Base-by-base conservation (phyloP, 2,329 filamentous ascomycete genomes). In the Cercospora sojina region DNA sequence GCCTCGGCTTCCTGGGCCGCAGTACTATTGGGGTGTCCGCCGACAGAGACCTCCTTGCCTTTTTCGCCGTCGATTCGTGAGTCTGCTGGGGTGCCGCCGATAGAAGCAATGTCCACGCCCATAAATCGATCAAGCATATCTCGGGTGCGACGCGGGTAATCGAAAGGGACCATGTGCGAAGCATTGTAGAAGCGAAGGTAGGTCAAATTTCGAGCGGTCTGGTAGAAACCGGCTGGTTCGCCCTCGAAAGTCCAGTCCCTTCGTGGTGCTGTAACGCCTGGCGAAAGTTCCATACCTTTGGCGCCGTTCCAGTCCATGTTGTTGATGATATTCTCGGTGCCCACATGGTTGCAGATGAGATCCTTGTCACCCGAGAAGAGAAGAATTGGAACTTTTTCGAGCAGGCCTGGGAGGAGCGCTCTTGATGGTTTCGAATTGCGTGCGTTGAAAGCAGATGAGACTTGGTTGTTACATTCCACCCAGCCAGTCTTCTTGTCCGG, bases 81-180 rank as follows among this genome's bases (percentile, higher is more conserved):
- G 78, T 96, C 91, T 0, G 89, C 86, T 0, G 93, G 92, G 60
- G 83, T 81, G 59, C 92, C 93, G 66, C 94, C 94, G 71, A 97
- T 96, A 75, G 87, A 90, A 73, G 87, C 90, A 71, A 98, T 96
- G 76, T 98, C 93, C 47, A 99, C 92, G 58, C 88, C 87, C 86
- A 98, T 92, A 81, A 99, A 97, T 47, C 95, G 91, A 79, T 99
- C 94, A 16, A 99, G 88, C 95, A 99, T 99, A 78, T 98, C 95
- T 68, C 94, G 88, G 20, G 89, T 91, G 67, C 93, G 90, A 57
- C 92, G 88, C 1, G 94, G 90, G 73, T 91, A 91, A 79, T 99
- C 94, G 75, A 95, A 98, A 0, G 95, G 96, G 1, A 99, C 95
- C 95, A 99, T 99, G 79, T 99, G 95, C 59, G 91, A 96, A 16